Evolutionary conservation across 495 filamentous ascomycete species (phyloP), one percentile per base, ranked within the genome.

Genomic region (Trichoderma asperelloides): DNA sequence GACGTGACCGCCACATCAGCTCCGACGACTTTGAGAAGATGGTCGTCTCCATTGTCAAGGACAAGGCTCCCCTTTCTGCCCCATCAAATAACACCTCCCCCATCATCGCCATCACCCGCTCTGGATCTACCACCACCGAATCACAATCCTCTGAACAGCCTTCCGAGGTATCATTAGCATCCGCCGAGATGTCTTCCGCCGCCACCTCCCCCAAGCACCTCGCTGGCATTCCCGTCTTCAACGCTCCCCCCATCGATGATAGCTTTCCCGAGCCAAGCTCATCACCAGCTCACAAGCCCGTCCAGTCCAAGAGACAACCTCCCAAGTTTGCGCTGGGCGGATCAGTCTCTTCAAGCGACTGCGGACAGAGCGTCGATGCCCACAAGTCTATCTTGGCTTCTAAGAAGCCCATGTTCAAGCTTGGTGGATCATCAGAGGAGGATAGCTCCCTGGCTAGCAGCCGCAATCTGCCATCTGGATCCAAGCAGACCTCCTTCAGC

Each of bases 11-110:
- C 70, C 95, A 97, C 77, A 96, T 97, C 66, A 95, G 93, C 0
- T 90, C 93, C 1, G 80, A 88, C 68, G 90, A 91, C 68, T 77
- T 97, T 21, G 90, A 96, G 79, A 92, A 93, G 73, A 95, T 96
- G 87, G 90, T 97, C 0, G 84, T 88, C 47, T 91, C 76, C 62
- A 83, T 91, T 66, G 95, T 97, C 72, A 88, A 94, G 73, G 87
- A 93, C 73, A 90, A 91, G 78, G 81, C 81, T 49, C 81, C 95
- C n/a, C 77, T 86, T 62, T 74, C 82, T 15, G 80, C 82, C 23
- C 86, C 85, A 3, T 81, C 85, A 37, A 81, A 79, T 51, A 84
- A 86, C 62, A 80, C 79, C 18, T 72, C 72, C 43, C 62, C 70
- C 68, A 69, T 21, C 33, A 27, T n/a, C 16, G 13, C 57, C 51